Base-by-base conservation (phyloP, 768 basidiomycete species). In the Pleurotus citrinopileatus region DNA sequence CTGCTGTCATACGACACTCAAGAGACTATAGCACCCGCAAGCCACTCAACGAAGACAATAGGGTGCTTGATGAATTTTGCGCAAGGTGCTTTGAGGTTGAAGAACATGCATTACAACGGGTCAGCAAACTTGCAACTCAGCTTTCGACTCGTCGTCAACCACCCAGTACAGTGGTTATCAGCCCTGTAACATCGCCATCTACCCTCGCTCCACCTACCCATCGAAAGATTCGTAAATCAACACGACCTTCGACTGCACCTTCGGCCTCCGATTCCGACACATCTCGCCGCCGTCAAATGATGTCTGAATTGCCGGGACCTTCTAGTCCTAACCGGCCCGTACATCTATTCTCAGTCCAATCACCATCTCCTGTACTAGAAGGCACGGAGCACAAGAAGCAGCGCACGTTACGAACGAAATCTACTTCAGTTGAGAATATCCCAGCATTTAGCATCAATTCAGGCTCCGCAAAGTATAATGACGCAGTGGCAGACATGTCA, bases 1-100 rank as follows among this genome's bases (percentile, higher is more conserved):
- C 89, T 5, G 81, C 86, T 42, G 78, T 95, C n/a, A 81, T 86
- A 32, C 85, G 91, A 29, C 76, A 81, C 59, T 80, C 82, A 22
- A 70, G 73, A 57, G 71, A 76, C 50, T 72, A 74, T 46, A 68
- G 70, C 28, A 63, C 68, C 25, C 67, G 60, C 22, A 60, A 65
- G n/a, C 61, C 58, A n/a, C 62, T 63, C 17, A 64, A 63, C 44
- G 71, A 72, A 26, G 67, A 69, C 13, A 79, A 81, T 58, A 53
- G 61, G 28, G 64, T 71, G 7, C 58, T 91, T 38, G 72, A 79
- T 17, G 80, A 83, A 50, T 76, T 91, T 37, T 84, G 79, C 63
- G 65, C 73, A 23, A 74, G 68, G 56, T 91, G 89, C 65, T 77
- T 81, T 48, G 81, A 88, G 52, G 76, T 91, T 15, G 90, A 93